These are phyloP conservation scores for Strobilomyces confusus DNA, from an alignment of 768 basidiomycete species.

Conservation along the genomic window DNA sequence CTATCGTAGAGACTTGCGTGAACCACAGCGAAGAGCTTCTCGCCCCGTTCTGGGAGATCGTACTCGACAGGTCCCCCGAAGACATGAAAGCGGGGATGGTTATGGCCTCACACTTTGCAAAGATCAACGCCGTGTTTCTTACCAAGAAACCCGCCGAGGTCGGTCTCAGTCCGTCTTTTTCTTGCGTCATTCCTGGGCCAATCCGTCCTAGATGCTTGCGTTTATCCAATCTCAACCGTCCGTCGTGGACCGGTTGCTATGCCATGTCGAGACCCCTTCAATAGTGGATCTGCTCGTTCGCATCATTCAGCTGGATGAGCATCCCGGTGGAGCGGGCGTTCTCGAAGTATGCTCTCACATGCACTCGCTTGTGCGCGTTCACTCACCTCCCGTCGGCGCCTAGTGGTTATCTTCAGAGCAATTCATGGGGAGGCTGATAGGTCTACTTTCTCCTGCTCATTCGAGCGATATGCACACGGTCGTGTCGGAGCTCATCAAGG, in stretches of 20 bases:
- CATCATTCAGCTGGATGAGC: slow-evolving; percentile 86
- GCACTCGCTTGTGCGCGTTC: slow-evolving; percentile 29
- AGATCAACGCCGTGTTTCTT: slow-evolving; percentile 86
- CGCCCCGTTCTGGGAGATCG: slow-evolving; percentile 87
- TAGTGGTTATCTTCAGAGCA: slow-evolving; percentile 88
- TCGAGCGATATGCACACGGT: slow-evolving; percentile 76
- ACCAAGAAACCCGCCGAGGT: slow-evolving; percentile 89
- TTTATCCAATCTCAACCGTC: slow-evolving; percentile 84
- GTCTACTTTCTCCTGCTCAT: slow-evolving; percentile 75
- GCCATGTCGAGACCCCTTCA: slow-evolving; percentile 84
- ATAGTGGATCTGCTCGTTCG: slow-evolving; percentile 90
- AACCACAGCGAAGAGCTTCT: slow-evolving; percentile 67
- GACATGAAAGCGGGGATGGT: slow-evolving; percentile 85
- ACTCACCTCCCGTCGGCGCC: slow-evolving; percentile 28
- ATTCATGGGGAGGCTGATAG: slow-evolving; percentile 77
- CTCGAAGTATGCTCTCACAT: slow-evolving; percentile 68
- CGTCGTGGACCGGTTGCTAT: slow-evolving; percentile 77
- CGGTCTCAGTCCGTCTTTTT: slow-evolving; percentile 28
- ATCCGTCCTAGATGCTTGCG: slow-evolving; percentile 69
- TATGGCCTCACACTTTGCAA: slow-evolving; percentile 91
- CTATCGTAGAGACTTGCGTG: slow-evolving; percentile 87
- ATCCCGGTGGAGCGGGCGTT: slow-evolving; percentile 80
- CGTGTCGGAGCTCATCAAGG: slow-evolving; percentile 88
- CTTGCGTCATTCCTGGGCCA: slow-evolving; percentile 17
- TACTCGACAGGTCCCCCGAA: slow-evolving; percentile 73